Evolutionary conservation across 2,329 filamentous ascomycete genomes (phyloP).

Genomic region (Cadophora gregata): DNA sequence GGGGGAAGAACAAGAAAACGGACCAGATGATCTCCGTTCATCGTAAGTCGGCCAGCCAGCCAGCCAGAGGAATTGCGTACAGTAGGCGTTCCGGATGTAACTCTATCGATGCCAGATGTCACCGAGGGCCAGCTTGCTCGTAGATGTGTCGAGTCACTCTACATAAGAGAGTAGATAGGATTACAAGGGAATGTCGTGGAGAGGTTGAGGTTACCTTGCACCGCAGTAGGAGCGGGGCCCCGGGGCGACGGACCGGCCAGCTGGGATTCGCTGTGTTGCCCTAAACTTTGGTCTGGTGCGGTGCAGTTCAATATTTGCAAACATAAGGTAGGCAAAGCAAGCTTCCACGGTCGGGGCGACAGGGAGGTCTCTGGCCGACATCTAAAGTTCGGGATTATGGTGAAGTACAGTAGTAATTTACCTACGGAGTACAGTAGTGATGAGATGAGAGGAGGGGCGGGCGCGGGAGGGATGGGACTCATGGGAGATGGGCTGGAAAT

Average conservation of each 20-base stretch:
- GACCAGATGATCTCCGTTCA: conserved; percentile 13
- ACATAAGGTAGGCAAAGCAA: no score
- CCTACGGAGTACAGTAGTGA: no score
- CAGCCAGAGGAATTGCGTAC: not conserved
- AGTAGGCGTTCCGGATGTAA: conserved; percentile 15
- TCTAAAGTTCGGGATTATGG: conserved; percentile 11
- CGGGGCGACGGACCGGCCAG: conserved; percentile 20
- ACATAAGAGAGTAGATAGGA: not conserved
- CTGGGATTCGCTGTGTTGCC: conserved; percentile 10
- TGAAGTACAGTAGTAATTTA: no score
- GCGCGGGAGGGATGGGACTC: not conserved
- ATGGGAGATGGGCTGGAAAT: conserved; percentile 17
- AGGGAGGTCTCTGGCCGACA: conserved; percentile 10
- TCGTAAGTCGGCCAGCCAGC: conserved; percentile 6
- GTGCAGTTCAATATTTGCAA: not conserved
- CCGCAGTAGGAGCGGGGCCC: not conserved
- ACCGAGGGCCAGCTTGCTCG: conserved; percentile 5
- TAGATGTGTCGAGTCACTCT: not conserved
- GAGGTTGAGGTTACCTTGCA: conserved; percentile 5
- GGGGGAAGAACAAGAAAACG: conserved; percentile 15
- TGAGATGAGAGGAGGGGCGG: conserved; percentile 4
- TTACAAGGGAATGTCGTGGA: conserved; percentile 12
- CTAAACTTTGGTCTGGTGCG: not conserved
- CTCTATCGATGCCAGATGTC: conserved; percentile 19
- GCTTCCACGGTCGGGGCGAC: not conserved